Evolutionary conservation across 164 flowering plant genomes (phyloP).

Genomic region (Vitis rotundifolia): DNA sequence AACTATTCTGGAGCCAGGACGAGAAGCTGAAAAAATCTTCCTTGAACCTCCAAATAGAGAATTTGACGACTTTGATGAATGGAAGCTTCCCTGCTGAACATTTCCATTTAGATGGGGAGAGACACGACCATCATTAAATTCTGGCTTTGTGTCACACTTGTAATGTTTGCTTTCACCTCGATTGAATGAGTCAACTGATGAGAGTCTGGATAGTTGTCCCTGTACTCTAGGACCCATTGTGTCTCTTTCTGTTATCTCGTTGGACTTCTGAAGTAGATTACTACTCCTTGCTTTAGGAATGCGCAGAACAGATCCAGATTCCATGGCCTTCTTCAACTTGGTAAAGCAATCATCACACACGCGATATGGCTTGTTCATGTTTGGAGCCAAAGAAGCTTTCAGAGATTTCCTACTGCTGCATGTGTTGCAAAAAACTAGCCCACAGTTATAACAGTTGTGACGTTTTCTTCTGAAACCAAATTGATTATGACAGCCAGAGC

Average conservation of each 20-base stretch:
- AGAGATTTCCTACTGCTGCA: slow-evolving; percentile 81
- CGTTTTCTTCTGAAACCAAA: slow-evolving; percentile 87
- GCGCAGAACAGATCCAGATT: slow-evolving; percentile 34
- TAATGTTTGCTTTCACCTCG: slow-evolving; percentile 35
- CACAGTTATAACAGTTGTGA: slow-evolving; percentile 96
- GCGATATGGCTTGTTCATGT: slow-evolving; percentile 77
- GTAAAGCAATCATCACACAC: slow-evolving; percentile 89
- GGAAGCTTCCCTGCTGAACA: slow-evolving; percentile 36
- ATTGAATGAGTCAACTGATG: slow-evolving; percentile 56
- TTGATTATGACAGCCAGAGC: slow-evolving; percentile 75
- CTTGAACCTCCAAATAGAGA: slow-evolving; percentile 31
- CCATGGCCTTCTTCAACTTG: slow-evolving; percentile 64
- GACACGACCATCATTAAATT: slow-evolving; percentile 25
- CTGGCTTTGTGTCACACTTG: slow-evolving; percentile 27
- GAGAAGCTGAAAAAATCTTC: slow-evolving; percentile 40
- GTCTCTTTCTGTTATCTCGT: slow-evolving; percentile 47
- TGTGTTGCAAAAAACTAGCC: slow-evolving; percentile 85
- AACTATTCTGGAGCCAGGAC: slow-evolving; percentile 54
- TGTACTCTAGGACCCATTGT: slow-evolving; percentile 32
- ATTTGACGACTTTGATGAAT: slow-evolving; percentile 35
- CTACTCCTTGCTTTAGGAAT: slow-evolving; percentile 39
- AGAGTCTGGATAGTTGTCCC: slow-evolving; percentile 54
- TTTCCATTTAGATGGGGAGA: slow-evolving; percentile 36
- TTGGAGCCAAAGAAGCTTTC: slow-evolving; percentile 89
- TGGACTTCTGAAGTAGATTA: slow-evolving; percentile 25